These are phyloP conservation scores for Blastobotrys americana DNA, from an alignment of 805 yeast species.

Conservation along the genomic window DNA sequence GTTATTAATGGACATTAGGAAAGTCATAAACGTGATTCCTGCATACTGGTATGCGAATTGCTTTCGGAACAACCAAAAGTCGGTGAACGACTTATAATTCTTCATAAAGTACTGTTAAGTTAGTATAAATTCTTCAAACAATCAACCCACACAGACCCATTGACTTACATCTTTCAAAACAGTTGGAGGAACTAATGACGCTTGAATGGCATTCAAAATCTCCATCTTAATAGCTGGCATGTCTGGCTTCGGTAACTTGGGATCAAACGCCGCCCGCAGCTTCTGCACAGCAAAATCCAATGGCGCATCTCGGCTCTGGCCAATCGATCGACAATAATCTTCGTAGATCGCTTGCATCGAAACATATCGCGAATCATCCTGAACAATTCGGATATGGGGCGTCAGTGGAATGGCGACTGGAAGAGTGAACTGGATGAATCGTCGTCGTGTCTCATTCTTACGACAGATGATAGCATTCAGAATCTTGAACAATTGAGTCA, in stretches of 20 bases:
- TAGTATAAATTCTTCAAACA: background rate
- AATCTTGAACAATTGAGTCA: constrained; percentile 84
- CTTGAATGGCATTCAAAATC: constrained; percentile 82
- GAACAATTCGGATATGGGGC: constrained; percentile 85
- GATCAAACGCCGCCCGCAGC: constrained; percentile 87
- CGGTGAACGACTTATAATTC: constrained; percentile 72
- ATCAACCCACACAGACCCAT: background rate
- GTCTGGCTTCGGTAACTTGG: constrained; percentile 89
- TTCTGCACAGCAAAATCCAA: constrained; percentile 78
- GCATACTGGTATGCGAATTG: constrained; percentile 95
- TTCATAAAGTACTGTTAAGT: constrained; percentile 47
- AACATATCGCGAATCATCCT: constrained; percentile 69
- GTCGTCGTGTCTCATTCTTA: constrained; percentile 80
- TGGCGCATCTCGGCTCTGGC: constrained; percentile 81
- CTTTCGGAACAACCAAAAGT: constrained; percentile 94
- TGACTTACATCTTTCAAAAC: constrained; percentile 54
- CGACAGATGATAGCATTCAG: constrained; percentile 73
- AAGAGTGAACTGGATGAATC: constrained; percentile 75
- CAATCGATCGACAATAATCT: constrained; percentile 65
- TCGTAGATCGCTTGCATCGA: constrained; percentile 83
- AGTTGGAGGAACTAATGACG: constrained; percentile 76
- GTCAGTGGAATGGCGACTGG: constrained; percentile 92
- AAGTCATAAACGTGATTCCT: constrained; percentile 83
- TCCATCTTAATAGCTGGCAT: constrained; percentile 82
- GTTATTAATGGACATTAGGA: constrained; percentile 86